A percentile compares a stretch with the other conserved stretches of the same genome.
Conservation (phyloP, 2,329 filamentous ascomycete species). For the Onygenales sp. region DNA sequence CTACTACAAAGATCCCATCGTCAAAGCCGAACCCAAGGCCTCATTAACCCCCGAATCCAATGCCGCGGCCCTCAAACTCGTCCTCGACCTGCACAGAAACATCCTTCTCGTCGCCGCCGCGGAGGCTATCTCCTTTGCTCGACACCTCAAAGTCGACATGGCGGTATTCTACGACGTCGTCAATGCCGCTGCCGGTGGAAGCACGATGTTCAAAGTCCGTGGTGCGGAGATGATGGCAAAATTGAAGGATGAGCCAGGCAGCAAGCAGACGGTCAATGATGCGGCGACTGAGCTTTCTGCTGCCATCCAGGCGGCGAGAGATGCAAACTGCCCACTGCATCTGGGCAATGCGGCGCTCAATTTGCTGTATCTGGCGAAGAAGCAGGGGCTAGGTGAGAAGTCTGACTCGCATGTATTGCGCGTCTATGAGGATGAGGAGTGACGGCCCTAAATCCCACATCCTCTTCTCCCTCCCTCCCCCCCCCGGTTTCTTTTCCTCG, state of each 20-base stretch:
- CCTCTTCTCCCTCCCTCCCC: too few species aligned
- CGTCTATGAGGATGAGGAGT: constrained; percentile 17
- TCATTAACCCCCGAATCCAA: constrained; percentile 22
- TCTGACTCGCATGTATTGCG: constrained; percentile 24
- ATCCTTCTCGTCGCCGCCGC: constrained; percentile 42
- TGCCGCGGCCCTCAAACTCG: constrained; percentile 29
- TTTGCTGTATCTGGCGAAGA: constrained; percentile 23
- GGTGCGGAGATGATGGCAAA: constrained; percentile 29
- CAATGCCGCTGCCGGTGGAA: constrained; percentile 38
- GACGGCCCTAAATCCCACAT: too few species aligned
- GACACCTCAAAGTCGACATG: constrained; percentile 35
- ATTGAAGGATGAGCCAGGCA: constrained; percentile 16
- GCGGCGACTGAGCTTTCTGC: constrained; percentile 29
- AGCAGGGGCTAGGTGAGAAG: constrained; percentile 21
- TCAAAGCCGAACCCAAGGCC: constrained; percentile 26
- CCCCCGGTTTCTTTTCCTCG: too few species aligned
- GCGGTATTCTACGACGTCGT: constrained; percentile 38
- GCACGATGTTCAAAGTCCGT: constrained; percentile 33
- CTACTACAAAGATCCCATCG: constrained; percentile 36
- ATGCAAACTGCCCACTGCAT: constrained; percentile 29
- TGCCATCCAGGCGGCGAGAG: constrained; percentile 34
- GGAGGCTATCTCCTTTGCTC: constrained; percentile 40
- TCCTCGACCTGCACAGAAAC: constrained; percentile 34
- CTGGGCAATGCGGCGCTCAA: constrained; percentile 29
- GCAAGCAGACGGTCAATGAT: constrained; percentile 28